Evolutionary conservation across 257 asterid genomes (phyloP), one percentile per base, ranked within the genome.

Genomic region (Verbascum thapsus): DNA sequence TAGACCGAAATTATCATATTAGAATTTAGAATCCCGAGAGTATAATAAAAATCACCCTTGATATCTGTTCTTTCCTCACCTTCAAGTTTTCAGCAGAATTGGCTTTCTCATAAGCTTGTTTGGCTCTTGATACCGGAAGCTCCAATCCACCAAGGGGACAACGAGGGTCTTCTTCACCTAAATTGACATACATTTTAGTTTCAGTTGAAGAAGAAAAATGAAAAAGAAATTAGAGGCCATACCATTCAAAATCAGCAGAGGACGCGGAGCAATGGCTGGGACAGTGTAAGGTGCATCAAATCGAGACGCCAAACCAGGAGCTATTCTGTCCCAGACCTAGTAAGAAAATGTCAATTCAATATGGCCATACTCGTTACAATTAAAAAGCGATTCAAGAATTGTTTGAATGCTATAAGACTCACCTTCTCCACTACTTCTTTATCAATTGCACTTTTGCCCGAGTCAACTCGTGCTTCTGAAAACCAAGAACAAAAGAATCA

Each of bases 291-390:
- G 95, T 13, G 95, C 67, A 81, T 92, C 97, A 32, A 89, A 92
- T 30, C 8, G 52, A 23, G 97, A 83, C 48, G 78, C 85, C 77
- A 92, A 76, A 71, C 89, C 94, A 10, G 98, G 97, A 69, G 96
- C 96, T 65, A 86, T 92, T 70, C 91, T 80, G 54, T 85, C 84
- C 97, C 98, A 92, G 49, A 88, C 98, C 98, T 92, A n/a, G 80
- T 57, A 51, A 8, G 57, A 32, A 51, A 53, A 63, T 22, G 30
- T 56, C 30, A 30, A 15, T 8, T 52, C 32, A 40, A 53, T 19
- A 38, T 38, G 30, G 15, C 66, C 38, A 43, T 26, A 9, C 66
- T 26, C 5, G 44, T 34, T 34, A 32, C 12, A 53, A 34, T 32
- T 34, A 22, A 13, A 30, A 9, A 54, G 61, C 42, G 7, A 3